Base-by-base conservation (phyloP, 1,284 basidiomycete species). In the Erythrobasidium hasegawianum region DNA sequence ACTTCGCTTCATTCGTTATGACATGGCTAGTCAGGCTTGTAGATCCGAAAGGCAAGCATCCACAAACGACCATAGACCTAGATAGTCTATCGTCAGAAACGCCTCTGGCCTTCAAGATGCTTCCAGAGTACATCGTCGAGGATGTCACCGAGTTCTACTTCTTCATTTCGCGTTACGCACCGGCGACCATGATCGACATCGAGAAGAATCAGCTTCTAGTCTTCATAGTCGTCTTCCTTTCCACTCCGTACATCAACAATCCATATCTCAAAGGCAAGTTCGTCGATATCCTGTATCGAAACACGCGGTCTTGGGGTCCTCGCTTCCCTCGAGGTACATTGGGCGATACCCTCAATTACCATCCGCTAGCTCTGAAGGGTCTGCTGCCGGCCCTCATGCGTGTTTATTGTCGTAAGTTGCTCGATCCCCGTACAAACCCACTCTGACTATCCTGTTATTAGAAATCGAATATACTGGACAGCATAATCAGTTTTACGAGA, bases 221-320 rank as follows among this genome's bases (percentile, higher is more conserved):
- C 0, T 98, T 97, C 78, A 84, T 87, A 41, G 81, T 97, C 71
- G 92, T 90, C 0, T 97, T 97, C 83, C 81, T 98, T 62, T 87
- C 89, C 7, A 96, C 92, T 5, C 90, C 90, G 0, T 97, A 95
- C 77, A 93, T 99, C 81, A 97, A 96, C 80, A 99, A 98, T 72
- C 96, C 96, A 0, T 97, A 96, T 82, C 78, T 98, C 72, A 97
- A 97, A 78, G 87, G 92, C n/a, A 97, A 98, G 79, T 87, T 98
- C 49, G 91, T 97, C 70, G 91, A 95, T 75, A 90, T 91, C 10
- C 27, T 52, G 4, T 57, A 59, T 40, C 58, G 60, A 22, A 68
- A 64, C 89, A 87, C 74, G 87, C 87, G 11, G 82, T 71, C 69
- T n/a, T 70, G 69, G 49, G 69, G 64, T 14, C 71, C 68, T 20